Conservation (phyloP, 208 protist genomes). For the Crithidia acanthocephali region DNA sequence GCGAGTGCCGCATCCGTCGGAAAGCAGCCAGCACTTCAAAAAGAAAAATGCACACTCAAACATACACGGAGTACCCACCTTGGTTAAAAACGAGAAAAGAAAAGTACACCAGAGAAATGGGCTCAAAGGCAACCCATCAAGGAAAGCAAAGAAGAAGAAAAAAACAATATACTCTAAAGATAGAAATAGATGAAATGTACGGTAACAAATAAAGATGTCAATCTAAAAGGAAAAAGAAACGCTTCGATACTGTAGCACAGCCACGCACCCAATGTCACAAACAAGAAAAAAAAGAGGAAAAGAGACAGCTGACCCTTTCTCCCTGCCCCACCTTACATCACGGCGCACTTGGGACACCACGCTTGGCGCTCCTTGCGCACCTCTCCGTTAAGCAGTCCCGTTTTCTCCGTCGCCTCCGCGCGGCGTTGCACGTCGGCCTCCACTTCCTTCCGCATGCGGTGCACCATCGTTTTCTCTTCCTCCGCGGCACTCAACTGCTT, state of each 20-base stretch:
- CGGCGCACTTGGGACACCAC: slow-evolving; percentile 3
- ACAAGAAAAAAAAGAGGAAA: too few species aligned
- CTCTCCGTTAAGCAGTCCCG: slow-evolving; percentile 15
- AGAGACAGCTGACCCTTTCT: too few species aligned
- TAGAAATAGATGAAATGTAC: neutral
- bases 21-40: neutral
- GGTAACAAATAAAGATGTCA: neutral
- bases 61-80: neutral
- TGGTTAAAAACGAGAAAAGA: too few species aligned
- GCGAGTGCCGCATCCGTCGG: neutral
- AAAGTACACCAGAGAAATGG: too few species aligned
- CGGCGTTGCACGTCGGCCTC: slow-evolving; percentile 16
- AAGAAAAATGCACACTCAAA: neutral
- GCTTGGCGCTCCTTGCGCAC: neutral
- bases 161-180: too few species aligned
- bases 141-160: too few species aligned
- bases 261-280: too few species aligned
- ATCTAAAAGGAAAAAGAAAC: too few species aligned
- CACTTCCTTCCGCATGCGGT: neutral
- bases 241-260: too few species aligned
- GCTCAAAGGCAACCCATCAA: too few species aligned
- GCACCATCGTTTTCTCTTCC: neutral
- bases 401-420: slow-evolving; percentile 17
- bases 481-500: neutral
- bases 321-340: slow-evolving; percentile 12